Evolutionary conservation across 805 yeast genomes (phyloP), one percentile per base, ranked within the genome.

Genomic region (Candida khao-thaluensis): DNA sequence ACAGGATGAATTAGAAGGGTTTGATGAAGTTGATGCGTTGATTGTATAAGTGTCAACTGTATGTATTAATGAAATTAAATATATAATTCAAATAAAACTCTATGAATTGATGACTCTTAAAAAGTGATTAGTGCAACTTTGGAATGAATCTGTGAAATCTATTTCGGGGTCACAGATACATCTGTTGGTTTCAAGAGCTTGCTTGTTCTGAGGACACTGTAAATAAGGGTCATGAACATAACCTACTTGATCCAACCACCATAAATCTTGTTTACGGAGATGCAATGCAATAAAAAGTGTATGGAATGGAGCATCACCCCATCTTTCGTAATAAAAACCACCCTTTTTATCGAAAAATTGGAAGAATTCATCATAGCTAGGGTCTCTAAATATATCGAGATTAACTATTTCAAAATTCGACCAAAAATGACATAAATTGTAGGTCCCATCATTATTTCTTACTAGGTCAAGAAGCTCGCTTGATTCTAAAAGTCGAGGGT

Each of bases 261-360:
- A 86, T 12, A 86, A 56, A 51, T 83, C 75, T 21, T 66, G 62
- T 50, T 70, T 69, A n/a, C 77, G 72, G 36, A 81, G 59, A 52
- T 84, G 70, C 33, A 82, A 62, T 1, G 88, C 63, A 2, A 79
- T 85, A 4, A 85, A 95, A 36, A 86, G 72, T 1, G 95, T 77
- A 62, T 86, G 95, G n/a, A 86, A 77, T 3, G 95, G 95, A 0
- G 95, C 95, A 62, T 87, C 96, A 15, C 96, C 96, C 95, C 95
- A 87, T 49, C 96, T 72, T 64, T 87, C 93, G 55, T 85, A 84
- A 58, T 77, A 85, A 57, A 85, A 85, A 1, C 95, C 95, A 41
- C 95, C 95, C 2, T 75, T 57, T 33, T 59, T 43, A 55, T 85
- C 95, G 31, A 85, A 64, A 54, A 65, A 64, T 16, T 82, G 67